Evolutionary conservation across 1,284 basidiomycete species (phyloP).

Genomic region (Microbotryum intermedium): DNA sequence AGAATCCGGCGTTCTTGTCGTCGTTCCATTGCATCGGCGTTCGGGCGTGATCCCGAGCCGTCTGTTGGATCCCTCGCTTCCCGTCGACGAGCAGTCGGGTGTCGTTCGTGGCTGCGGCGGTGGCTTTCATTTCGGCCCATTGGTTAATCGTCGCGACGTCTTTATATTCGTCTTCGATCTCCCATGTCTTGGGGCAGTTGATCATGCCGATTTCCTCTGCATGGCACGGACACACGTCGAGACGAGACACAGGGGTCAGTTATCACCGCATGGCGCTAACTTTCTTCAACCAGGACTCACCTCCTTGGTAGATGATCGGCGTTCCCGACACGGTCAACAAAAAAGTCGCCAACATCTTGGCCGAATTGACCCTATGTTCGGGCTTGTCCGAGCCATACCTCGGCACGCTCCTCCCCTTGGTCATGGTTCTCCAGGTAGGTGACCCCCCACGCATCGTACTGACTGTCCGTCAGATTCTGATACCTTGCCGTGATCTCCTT

Average conservation of each 20-base stretch:
- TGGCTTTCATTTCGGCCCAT: constrained; percentile 32
- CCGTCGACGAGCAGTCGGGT: constrained; percentile 52
- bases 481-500: constrained; percentile 47
- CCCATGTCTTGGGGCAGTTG: constrained; percentile 59
- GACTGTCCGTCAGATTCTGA: no score
- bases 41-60: constrained; percentile 62
- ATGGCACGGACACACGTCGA: not conserved
- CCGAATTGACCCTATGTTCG: constrained; percentile 50
- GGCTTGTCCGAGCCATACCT: constrained; percentile 56
- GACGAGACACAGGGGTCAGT: not conserved
- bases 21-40: constrained; percentile 61
- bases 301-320: constrained; percentile 61
- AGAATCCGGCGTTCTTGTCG: constrained; percentile 54
- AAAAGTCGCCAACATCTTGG: constrained; percentile 57
- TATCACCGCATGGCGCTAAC: no score
- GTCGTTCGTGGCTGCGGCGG: constrained; percentile 42
- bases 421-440: constrained; percentile 54
- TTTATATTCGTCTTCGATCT: constrained; percentile 56
- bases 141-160: constrained; percentile 34
- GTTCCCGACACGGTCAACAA: constrained; percentile 58
- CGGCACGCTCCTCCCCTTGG: constrained; percentile 48
- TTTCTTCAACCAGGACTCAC: not conserved
- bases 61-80: constrained; percentile 50
- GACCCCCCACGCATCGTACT: not conserved
- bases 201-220: constrained; percentile 56